A percentile compares a stretch with the other conserved stretches of the same genome.
Conservation (phyloP, 495 filamentous ascomycete genomes). For the Penicillium herquei region DNA sequence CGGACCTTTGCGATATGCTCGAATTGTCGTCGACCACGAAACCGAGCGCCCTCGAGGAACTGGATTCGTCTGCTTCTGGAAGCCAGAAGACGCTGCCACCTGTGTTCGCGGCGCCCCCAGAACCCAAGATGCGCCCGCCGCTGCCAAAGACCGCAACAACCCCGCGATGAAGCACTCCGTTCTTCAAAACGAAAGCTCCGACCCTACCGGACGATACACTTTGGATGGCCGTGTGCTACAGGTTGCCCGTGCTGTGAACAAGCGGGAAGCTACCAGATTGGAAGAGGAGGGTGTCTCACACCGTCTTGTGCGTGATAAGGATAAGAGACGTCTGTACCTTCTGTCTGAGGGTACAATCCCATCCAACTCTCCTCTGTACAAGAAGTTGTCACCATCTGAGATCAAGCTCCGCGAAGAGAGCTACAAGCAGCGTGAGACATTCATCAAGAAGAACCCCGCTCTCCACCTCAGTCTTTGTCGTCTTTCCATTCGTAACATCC, state of each 20-base stretch:
- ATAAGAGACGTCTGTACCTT: conserved; percentile 91
- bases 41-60: conserved; percentile 87
- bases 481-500: conserved; percentile 91
- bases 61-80: conserved; percentile 91
- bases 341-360: conserved; percentile 82
- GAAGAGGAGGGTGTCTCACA: conserved; percentile 62
- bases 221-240: conserved; percentile 85
- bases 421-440: conserved; percentile 79
- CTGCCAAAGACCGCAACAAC: conserved; percentile 40
- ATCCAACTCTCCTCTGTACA: conserved; percentile 67
- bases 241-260: conserved; percentile 78
- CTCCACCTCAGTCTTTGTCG: conserved; percentile 89
- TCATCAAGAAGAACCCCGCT: conserved; percentile 86
- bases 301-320: conserved; percentile 70
- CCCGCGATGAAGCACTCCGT: conserved; percentile 65
- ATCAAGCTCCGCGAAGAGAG: conserved; percentile 85
- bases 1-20: conserved; percentile 79
- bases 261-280: conserved; percentile 71
- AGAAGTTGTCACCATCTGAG: conserved; percentile 74
- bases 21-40: conserved; percentile 79
- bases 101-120: conserved; percentile 75
- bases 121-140: conserved; percentile 34
- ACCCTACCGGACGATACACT: conserved; percentile 79
- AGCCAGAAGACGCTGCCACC: conserved; percentile 63
- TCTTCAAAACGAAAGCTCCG: conserved; percentile 75